These are phyloP conservation scores for Collariella sp. DNA, from an alignment of 495 filamentous ascomycete genomes.

Conservation along the genomic window DNA sequence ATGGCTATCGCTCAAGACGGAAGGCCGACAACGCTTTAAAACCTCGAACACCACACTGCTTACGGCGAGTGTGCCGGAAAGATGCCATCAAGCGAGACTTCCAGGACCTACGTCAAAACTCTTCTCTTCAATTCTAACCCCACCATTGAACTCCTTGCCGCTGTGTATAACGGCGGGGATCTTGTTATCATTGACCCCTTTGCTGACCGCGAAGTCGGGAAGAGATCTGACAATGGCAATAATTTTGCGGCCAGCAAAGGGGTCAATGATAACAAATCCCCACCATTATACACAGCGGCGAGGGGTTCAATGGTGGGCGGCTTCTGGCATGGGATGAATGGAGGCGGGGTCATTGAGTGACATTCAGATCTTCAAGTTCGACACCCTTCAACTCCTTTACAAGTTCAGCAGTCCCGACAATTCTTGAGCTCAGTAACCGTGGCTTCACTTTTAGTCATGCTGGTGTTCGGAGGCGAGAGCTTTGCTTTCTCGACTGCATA, in stretches of 20 bases:
- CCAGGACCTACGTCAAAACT: neutral
- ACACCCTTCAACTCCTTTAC: conserved; percentile 8
- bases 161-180: neutral
- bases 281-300: neutral
- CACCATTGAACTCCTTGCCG: neutral
- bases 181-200: conserved; percentile 8
- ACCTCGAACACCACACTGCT: conserved; percentile 15
- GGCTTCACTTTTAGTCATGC: no score
- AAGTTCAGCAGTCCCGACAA: neutral
- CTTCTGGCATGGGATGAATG: no score
- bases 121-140: neutral
- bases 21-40: conserved; percentile 11
- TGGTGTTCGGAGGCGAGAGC: neutral
- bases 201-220: conserved; percentile 6
- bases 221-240: conserved; percentile 14
- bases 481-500: no score
- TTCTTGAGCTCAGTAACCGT: no score
- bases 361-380: conserved; percentile 25
- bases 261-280: conserved; percentile 1
- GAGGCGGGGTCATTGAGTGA: conserved; percentile 17
- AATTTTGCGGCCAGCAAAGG: conserved; percentile 20
- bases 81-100: conserved; percentile 13
- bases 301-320: neutral
- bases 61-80: conserved; percentile 25
- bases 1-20: neutral